A percentile compares a stretch with the other conserved stretches of the same genome.
These are phyloP conservation scores for Hanseniaspora thailandica DNA, from an alignment of 805 yeast species.

Conservation along the genomic window DNA sequence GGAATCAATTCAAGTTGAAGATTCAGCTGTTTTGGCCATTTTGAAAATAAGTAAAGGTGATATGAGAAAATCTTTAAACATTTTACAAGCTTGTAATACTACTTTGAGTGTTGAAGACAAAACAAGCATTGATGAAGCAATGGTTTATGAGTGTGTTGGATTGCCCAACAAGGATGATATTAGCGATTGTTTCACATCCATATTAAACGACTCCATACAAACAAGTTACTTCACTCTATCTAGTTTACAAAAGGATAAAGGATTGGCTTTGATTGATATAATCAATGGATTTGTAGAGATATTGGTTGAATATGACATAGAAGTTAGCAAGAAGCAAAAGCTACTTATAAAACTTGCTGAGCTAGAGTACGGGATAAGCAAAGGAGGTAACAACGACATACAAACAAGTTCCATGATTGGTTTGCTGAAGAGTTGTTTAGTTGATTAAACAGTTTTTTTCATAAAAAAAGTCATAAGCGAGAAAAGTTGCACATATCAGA, in stretches of 20 bases:
- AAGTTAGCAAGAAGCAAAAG: constrained; percentile 41
- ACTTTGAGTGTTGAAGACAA: constrained; percentile 35
- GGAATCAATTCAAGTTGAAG: constrained; percentile 50
- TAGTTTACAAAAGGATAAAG: constrained; percentile 57
- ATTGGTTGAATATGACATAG: constrained; percentile 54
- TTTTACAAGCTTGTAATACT: constrained; percentile 85
- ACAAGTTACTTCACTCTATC: constrained; percentile 57
- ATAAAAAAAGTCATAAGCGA: neutral
- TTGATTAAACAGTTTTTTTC: neutral
- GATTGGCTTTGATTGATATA: constrained; percentile 81
- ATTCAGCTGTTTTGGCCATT: constrained; percentile 54
- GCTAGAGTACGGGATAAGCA: constrained; percentile 79
- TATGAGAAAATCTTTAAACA: constrained; percentile 90
- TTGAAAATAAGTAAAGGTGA: constrained; percentile 78
- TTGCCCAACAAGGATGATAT: constrained; percentile 86
- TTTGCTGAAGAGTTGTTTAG: constrained; percentile 34
- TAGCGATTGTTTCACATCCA: constrained; percentile 59
- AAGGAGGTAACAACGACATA: constrained; percentile 84
- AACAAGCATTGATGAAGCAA: constrained; percentile 43
- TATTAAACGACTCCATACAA: constrained; percentile 80
- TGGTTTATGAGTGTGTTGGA: constrained; percentile 90
- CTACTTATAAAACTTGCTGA: constrained; percentile 67
- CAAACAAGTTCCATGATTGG: constrained; percentile 88
- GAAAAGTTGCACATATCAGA: neutral
- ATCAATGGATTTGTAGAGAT: constrained; percentile 64